Evolutionary conservation across 2,329 filamentous ascomycete species (phyloP), one percentile per base, ranked within the genome.

Genomic region (Phialophora verrucosa): DNA sequence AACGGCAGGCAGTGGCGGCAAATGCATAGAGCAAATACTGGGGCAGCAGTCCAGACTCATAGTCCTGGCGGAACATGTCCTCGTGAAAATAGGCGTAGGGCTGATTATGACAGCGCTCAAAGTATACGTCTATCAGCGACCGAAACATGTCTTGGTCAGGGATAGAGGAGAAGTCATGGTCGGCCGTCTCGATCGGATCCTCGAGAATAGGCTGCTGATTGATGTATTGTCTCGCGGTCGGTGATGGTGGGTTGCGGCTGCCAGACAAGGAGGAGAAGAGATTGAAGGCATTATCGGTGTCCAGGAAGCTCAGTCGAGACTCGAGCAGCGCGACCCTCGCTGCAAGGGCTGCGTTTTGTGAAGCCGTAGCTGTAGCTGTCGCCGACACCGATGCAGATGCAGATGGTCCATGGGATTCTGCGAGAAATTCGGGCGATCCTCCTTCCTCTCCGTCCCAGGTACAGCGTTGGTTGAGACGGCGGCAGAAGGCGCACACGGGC

Each of bases 41-140:
- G 5, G 78, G 74, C 1, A 78, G 31, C 7, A 42, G 25, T 3
- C 69, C 69, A 12, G 66, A 65, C 6, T 74, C 69, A 2, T 78
- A 66, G 25, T 71, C 71, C 17, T 72, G 70, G 7, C 77, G 73
- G 61, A 80, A 80, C 2, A 66, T 73, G 0, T 53, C 57, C 59
- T 79, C 77, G 35, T 78, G 76, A 65, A 80, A 78, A 56, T 75
- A 78, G 0, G 74, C 76, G 65, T 80, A 80, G 1, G 78, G 78
- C 35, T 79, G 76, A 38, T 78, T 78, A 51, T 80, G 78, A 23
- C 73, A 75, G 44, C 73, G 74, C 14, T 59, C 35, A 58, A 80
- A 80, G 55, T 76, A 80, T 6, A 74, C 72, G 61, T 76, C 72
- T 17, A 74, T 51, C 27, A 65, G 31, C 5, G 50, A 50, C 11